These are phyloP conservation scores for Inonotus obliquus DNA, from an alignment of 1,284 basidiomycete genomes.

Conservation along the genomic window DNA sequence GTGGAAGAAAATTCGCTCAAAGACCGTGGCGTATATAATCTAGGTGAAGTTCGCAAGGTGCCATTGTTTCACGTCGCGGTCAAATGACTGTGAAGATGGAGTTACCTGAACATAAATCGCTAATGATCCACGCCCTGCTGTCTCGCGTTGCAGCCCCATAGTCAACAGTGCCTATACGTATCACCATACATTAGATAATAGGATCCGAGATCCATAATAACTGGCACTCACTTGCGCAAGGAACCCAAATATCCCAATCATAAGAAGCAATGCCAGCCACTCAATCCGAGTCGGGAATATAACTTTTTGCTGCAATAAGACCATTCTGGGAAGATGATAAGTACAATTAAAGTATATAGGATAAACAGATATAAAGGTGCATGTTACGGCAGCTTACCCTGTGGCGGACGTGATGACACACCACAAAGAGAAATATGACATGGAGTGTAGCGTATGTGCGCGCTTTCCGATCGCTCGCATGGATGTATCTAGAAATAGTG, in stretches of 20 bases:
- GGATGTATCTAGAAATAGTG: constrained; percentile 43
- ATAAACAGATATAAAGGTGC: constrained; percentile 1
- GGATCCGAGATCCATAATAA: background rate
- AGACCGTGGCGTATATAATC: constrained; percentile 57
- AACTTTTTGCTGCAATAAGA: constrained; percentile 21
- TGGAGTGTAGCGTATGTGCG: constrained; percentile 70
- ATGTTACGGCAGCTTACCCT: constrained; percentile 33
- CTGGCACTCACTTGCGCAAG: constrained; percentile 28
- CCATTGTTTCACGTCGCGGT: no score
- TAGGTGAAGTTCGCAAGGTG: constrained; percentile 23
- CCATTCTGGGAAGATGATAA: constrained; percentile 17
- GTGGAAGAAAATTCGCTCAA: constrained; percentile 60
- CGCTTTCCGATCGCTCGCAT: constrained; percentile 70
- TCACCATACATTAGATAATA: background rate
- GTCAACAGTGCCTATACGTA: constrained; percentile 44
- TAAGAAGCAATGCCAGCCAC: constrained; percentile 23
- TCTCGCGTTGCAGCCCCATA: constrained; percentile 62
- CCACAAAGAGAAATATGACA: constrained; percentile 62
- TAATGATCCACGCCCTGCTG: constrained; percentile 55
- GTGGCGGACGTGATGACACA: constrained; percentile 52
- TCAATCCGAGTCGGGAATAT: constrained; percentile 29
- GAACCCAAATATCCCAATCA: constrained; percentile 33
- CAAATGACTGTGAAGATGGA: background rate
- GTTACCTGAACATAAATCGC: constrained; percentile 56
- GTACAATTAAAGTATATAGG: constrained; percentile 11